A percentile compares a stretch with the other conserved stretches of the same genome.
Conservation (phyloP, 75 land plant genomes). For the Sequoia sempervirens region DNA sequence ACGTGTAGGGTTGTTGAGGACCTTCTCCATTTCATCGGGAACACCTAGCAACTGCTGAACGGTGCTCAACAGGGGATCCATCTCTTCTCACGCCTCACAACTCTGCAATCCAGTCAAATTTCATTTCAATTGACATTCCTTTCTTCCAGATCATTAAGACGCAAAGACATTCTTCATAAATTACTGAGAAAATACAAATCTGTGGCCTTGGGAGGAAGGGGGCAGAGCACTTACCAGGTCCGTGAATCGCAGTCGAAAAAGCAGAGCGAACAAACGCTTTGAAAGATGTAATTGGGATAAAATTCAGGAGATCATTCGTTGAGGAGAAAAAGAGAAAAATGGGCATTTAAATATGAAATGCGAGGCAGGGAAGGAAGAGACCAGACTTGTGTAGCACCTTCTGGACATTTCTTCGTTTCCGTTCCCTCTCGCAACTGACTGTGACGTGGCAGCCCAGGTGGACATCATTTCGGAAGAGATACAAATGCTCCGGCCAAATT, state of each 20-base stretch:
- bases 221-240: neutral
- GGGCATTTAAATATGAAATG: too few relatives aligned
- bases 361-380: too few relatives aligned
- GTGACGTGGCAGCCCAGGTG: too few relatives aligned
- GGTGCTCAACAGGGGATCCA: conserved; percentile 1
- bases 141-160: neutral
- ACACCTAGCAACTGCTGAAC: neutral
- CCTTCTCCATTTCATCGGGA: conserved; percentile 12
- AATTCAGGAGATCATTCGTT: too few relatives aligned
- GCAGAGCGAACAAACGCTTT: neutral
- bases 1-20: conserved; percentile 10
- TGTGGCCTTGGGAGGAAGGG: neutral
- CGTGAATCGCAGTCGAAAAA: neutral
- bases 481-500: too few relatives aligned
- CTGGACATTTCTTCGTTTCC: too few relatives aligned
- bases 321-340: too few relatives aligned
- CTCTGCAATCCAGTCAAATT: neutral
- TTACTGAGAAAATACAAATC: neutral
- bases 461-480: too few relatives aligned
- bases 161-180: neutral
- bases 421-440: too few relatives aligned
- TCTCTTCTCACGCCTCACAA: neutral
- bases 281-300: too few relatives aligned
- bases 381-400: too few relatives aligned
- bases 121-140: neutral